phyloP scores from a whole-genome alignment of 805 yeast species.

The Kodamaea kaohsiungensis region DNA sequence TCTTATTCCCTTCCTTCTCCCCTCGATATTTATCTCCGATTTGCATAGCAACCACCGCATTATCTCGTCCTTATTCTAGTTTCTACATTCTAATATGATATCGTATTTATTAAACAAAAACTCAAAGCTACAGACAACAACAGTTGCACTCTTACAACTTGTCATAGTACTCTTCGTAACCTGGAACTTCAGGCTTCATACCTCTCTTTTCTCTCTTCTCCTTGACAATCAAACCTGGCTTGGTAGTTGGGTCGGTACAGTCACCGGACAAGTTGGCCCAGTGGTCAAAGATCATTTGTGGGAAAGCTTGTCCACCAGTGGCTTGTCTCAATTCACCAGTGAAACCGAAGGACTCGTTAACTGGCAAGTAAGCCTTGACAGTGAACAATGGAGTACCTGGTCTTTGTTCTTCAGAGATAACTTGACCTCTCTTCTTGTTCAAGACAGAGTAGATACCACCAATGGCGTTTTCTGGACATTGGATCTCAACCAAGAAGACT shows the following conservation, averaged over 20 bases:
- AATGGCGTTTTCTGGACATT: conserved; percentile 98
- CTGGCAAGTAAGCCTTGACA: conserved; percentile 99
- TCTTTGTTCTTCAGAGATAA: conserved; percentile 98
- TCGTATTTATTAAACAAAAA: conserved; percentile 6
- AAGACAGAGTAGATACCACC: conserved; percentile 99
- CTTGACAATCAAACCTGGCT: conserved; percentile 61
- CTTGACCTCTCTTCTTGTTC: conserved; percentile 99
- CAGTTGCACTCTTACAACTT: conserved; percentile 56
- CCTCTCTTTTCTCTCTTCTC: conserved; percentile 91
- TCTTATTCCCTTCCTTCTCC: no score
- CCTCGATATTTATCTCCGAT: no score
- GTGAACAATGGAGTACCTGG: conserved; percentile 99
- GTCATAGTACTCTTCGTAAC: conserved; percentile 98
- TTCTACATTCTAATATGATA: neutral
- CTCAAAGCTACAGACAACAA: conserved; percentile 2
- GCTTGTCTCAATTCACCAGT: conserved; percentile 99
- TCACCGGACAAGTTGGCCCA: conserved; percentile 92
- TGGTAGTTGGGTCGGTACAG: conserved; percentile 81
- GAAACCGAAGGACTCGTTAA: conserved; percentile 99
- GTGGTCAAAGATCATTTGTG: conserved; percentile 99
- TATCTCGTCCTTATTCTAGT: no score
- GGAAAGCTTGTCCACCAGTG: conserved; percentile 99
- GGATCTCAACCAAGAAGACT: conserved; percentile 97
- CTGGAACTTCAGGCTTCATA: conserved; percentile 96
- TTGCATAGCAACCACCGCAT: no score